These are phyloP conservation scores for Aspergillus ibericus DNA, from an alignment of 2,329 filamentous ascomycete genomes.

Conservation along the genomic window DNA sequence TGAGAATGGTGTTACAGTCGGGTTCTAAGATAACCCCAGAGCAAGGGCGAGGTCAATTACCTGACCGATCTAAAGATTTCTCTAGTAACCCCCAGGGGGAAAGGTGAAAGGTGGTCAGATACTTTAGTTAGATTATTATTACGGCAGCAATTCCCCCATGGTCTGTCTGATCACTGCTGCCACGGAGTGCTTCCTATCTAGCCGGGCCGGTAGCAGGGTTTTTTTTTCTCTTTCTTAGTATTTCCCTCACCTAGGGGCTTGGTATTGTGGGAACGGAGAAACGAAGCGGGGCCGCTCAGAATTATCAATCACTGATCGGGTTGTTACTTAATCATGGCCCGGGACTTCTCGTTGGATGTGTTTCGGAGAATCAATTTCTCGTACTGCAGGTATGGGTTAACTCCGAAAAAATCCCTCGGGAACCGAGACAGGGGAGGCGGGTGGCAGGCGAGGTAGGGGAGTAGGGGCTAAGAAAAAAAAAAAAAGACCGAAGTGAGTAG, in stretches of 20 bases:
- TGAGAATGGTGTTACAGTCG: neutral
- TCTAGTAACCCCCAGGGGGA: neutral
- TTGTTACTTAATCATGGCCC: neutral
- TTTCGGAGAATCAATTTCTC: neutral
- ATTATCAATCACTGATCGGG: conserved; percentile 8
- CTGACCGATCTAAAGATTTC: neutral
- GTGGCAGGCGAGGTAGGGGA: neutral
- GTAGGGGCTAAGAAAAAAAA: neutral
- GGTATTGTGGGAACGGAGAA: conserved; percentile 5
- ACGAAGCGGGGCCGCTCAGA: neutral
- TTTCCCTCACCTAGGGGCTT: conserved; percentile 5
- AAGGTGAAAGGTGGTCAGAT: neutral
- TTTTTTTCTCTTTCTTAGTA: neutral
- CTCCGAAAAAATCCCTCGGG: conserved; percentile 7
- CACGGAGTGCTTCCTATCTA: neutral
- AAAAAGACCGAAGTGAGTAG: neutral
- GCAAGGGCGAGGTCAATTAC: neutral
- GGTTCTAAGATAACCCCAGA: neutral
- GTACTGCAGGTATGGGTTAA: neutral
- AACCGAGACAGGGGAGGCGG: neutral
- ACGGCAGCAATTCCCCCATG: neutral
- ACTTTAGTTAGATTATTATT: neutral
- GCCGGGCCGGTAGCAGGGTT: neutral
- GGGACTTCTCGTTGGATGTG: neutral
- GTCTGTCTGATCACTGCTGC: neutral